phyloP scores from a whole-genome alignment of 495 filamentous ascomycete genomes.

The Aspergillus steynii region DNA sequence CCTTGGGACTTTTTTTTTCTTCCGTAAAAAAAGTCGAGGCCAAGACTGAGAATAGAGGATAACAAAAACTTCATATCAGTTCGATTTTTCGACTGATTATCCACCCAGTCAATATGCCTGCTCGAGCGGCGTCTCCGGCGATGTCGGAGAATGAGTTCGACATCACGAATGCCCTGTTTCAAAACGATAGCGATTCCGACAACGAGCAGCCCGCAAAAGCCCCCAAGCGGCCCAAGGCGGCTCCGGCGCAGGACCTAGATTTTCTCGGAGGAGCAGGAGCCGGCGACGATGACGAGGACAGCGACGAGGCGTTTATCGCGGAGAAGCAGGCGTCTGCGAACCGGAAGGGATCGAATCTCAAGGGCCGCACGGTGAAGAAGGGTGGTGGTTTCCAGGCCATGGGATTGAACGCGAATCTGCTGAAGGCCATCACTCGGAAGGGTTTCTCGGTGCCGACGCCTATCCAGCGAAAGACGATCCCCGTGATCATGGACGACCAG shows the following conservation, averaged over 20 bases:
- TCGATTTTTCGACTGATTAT: constrained; percentile 2
- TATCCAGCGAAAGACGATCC: constrained; percentile 95
- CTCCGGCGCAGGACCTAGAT: constrained; percentile 42
- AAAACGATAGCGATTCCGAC: constrained; percentile 55
- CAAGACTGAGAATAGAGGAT: neutral
- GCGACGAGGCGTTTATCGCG: constrained; percentile 87
- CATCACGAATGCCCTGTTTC: constrained; percentile 78
- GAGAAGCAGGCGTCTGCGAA: constrained; percentile 80
- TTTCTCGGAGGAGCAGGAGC: constrained; percentile 35
- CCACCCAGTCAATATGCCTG: constrained; percentile 44
- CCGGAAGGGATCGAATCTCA: constrained; percentile 76
- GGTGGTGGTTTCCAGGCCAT: constrained; percentile 96
- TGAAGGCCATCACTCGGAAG: constrained; percentile 88
- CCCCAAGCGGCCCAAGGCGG: constrained; percentile 37
- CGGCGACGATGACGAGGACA: constrained; percentile 60
- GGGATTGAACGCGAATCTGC: constrained; percentile 79
- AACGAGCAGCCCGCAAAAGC: constrained; percentile 28
- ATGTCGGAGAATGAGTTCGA: constrained; percentile 90
- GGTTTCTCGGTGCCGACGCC: constrained; percentile 95
- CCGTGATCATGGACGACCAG: constrained; percentile 79
- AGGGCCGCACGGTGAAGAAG: constrained; percentile 85
- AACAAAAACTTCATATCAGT: neutral
- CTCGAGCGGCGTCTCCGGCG: constrained; percentile 74
- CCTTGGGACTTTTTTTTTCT: constrained; percentile 25
- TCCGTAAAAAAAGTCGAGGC: constrained; percentile 22